Conservation (phyloP, 2,329 filamentous ascomycete species). For the Dactylella cylindrospora region DNA sequence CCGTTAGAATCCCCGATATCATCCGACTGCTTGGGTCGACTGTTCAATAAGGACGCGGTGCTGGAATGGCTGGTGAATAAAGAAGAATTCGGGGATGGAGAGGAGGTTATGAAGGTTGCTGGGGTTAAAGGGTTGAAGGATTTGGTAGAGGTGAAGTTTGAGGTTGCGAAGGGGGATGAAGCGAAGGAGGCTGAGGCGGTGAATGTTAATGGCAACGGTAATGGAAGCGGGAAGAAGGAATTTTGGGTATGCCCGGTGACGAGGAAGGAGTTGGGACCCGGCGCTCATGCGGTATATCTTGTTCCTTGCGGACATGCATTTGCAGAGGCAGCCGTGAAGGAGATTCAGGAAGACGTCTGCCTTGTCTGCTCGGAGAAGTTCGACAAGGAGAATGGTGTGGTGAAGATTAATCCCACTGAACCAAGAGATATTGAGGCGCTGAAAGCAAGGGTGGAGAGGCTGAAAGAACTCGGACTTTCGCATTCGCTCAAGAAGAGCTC, state of each 20-base stretch:
- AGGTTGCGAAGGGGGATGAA: conserved; percentile 52
- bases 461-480: conserved; percentile 71
- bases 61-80: conserved; percentile 67
- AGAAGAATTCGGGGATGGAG: conserved; percentile 62
- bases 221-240: conserved; percentile 56
- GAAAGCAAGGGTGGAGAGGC: conserved; percentile 65
- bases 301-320: conserved; percentile 96
- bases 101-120: conserved; percentile 60
- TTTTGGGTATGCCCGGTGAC: conserved; percentile 84
- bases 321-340: conserved; percentile 78
- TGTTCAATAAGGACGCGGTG: conserved; percentile 94
- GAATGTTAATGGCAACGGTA: conserved; percentile 52
- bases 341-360: conserved; percentile 65
- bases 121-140: conserved; percentile 79
- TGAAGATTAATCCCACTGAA: conserved; percentile 75
- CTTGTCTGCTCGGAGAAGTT: conserved; percentile 77
- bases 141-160: conserved; percentile 81
- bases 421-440: conserved; percentile 71
- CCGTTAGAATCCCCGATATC: conserved; percentile 74
- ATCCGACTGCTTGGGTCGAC: conserved; percentile 76
- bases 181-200: conserved; percentile 52
- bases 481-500: conserved; percentile 83
- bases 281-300: conserved; percentile 78
- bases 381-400: conserved; percentile 67
- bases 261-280: conserved; percentile 77